phyloP scores from a whole-genome alignment of 306 rosid species.

The Trifolium fragiferum region DNA sequence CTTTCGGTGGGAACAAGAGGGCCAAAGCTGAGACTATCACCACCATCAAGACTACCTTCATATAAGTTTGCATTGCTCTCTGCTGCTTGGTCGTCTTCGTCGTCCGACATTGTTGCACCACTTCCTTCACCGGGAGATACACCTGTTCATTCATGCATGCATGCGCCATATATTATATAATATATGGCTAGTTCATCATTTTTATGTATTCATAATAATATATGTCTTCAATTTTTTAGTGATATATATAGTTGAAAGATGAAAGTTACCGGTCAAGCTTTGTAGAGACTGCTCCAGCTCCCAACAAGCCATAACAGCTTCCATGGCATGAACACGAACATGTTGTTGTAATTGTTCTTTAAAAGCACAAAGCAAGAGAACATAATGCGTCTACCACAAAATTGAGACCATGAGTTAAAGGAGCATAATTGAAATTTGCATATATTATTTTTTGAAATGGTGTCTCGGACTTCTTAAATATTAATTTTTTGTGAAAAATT shows the following conservation, averaged over 20 bases:
- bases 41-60: constrained; percentile 74
- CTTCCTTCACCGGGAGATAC: constrained; percentile 85
- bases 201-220: neutral
- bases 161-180: neutral
- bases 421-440: no score
- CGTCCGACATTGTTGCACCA: constrained; percentile 93
- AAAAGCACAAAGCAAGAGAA: constrained; percentile 66
- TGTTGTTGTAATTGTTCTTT: constrained; percentile 81
- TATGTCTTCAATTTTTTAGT: neutral
- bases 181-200: neutral
- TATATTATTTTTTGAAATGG: no score
- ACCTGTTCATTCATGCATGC: constrained; percentile 56
- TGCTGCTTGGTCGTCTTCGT: constrained; percentile 74
- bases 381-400: constrained; percentile 59
- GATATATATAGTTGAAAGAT: neutral
- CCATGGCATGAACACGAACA: constrained; percentile 80
- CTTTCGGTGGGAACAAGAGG: constrained; percentile 90
- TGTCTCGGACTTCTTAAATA: no score
- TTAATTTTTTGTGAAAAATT: no score
- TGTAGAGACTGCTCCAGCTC: constrained; percentile 77
- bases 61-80: constrained; percentile 69
- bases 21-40: constrained; percentile 77
- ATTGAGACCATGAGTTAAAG: neutral
- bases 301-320: constrained; percentile 86
- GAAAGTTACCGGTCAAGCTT: constrained; percentile 62